Conservation (phyloP, 2,329 filamentous ascomycete species). For the Aspergillus sp. region DNA sequence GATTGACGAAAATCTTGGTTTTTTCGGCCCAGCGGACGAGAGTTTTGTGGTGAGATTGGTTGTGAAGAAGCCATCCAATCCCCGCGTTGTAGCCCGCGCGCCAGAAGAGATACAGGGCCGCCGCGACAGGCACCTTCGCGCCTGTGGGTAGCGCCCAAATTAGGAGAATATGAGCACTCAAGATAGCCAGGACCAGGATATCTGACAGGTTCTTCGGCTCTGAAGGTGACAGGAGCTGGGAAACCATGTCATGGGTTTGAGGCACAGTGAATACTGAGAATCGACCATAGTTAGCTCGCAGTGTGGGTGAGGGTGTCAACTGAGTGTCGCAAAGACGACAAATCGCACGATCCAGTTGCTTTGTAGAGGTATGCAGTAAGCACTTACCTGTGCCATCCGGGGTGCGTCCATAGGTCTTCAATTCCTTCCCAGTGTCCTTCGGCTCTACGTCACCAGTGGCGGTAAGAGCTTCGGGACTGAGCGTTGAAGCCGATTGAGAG, state of each 20-base stretch:
- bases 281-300: not conserved
- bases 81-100: slow-evolving; percentile 88
- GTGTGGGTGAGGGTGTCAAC: not conserved
- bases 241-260: slow-evolving; percentile 98
- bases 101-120: slow-evolving; percentile 86
- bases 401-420: slow-evolving; percentile 87
- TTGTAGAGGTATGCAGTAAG: too few relatives aligned
- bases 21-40: slow-evolving; percentile 85
- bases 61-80: slow-evolving; percentile 83
- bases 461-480: slow-evolving; percentile 46
- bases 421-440: slow-evolving; percentile 51
- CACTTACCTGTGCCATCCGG: slow-evolving; percentile 83
- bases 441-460: slow-evolving; percentile 39
- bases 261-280: slow-evolving; percentile 88
- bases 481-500: slow-evolving; percentile 41
- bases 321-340: too few relatives aligned
- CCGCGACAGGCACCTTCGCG: slow-evolving; percentile 75
- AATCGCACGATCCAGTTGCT: not conserved
- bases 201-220: slow-evolving; percentile 96
- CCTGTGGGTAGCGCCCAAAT: slow-evolving; percentile 70
- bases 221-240: slow-evolving; percentile 88
- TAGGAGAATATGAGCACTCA: slow-evolving; percentile 70
- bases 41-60: slow-evolving; percentile 85
- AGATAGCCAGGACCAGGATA: slow-evolving; percentile 71
- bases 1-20: slow-evolving; percentile 81